Evolutionary conservation across 2,329 filamentous ascomycete species (phyloP), one percentile per base, ranked within the genome.

Genomic region (Cordyceps javanica): DNA sequence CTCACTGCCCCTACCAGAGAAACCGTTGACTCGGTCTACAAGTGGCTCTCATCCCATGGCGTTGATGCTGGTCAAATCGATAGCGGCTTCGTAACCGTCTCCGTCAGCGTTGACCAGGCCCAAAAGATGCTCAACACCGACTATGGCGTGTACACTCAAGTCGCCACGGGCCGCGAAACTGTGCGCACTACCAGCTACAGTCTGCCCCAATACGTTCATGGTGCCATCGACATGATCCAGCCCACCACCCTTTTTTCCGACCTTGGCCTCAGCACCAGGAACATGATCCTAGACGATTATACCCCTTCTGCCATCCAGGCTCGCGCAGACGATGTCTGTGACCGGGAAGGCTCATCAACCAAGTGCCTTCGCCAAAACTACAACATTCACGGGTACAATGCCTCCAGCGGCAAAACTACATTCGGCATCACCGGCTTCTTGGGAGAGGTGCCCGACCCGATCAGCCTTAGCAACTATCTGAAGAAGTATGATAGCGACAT

Each of bases 121-220:
- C 54, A 59, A 36, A 44, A 59, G 41, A 16, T 59, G 34, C 44
- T 59, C 19, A 44, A 59, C 30, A 50, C 57, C 11, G 57, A 59
- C 50, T 59, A 59, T 25, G 51, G 50, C 13, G 41, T 59, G 26
- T 59, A 59, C 51, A 46, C 34, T 16, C 32, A 59, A 5, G 26
- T 44, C 21, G 14, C 25, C 19, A 59, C 57, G 7, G 57, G 57
- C 13, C 57, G 57, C 44, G 19, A 54, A 26, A 49, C 44, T 48
- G 44, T 59, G 11, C 57, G 57, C 44, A 45, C 57, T n/a, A 59
- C 57, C 28, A 59, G 51, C 49, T 60, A 60, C 44, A 58, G 59
- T 36, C 32, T 60, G 16, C 55, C 59, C 11, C 5, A 25, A 5
- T 34, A 39, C 19, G 39, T 60, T 7, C 42, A 58, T 38, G 44